phyloP scores from a whole-genome alignment of 345 rosid genomes.

The Capsella bursapastoris region DNA sequence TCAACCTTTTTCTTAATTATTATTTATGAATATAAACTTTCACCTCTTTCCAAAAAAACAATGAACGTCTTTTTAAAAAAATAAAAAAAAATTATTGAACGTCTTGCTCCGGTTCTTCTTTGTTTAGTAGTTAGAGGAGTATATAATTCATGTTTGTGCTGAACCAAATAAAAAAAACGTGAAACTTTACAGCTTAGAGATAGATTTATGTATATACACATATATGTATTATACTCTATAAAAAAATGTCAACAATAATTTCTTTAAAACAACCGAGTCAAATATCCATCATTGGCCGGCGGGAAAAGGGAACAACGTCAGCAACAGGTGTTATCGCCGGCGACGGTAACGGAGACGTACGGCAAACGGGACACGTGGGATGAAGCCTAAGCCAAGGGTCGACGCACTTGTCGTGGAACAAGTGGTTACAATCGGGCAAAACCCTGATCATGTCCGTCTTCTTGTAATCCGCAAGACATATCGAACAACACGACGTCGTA shows the following conservation, averaged over 20 bases:
- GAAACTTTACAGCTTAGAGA: conserved; percentile 31
- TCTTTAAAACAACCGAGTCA: conserved; percentile 22
- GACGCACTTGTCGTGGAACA: conserved; percentile 73
- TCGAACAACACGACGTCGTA: conserved; percentile 65
- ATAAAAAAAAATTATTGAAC: not conserved
- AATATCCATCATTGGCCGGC: conserved; percentile 12
- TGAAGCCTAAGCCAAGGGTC: conserved; percentile 81
- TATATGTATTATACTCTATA: not conserved
- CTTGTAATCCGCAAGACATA: conserved; percentile 86
- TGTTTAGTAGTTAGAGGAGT: not conserved
- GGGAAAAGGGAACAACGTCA: conserved; percentile 62
- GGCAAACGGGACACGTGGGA: conserved; percentile 74
- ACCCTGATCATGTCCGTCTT: conserved; percentile 55
- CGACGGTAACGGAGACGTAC: conserved; percentile 75
- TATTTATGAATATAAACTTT: not conserved
- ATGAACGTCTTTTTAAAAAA: not conserved
- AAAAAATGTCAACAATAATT: conserved; percentile 27
- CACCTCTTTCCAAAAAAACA: not conserved
- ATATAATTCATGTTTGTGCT: not conserved
- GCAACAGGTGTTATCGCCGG: conserved; percentile 70
- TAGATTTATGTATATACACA: not conserved
- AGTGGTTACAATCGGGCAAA: conserved; percentile 78
- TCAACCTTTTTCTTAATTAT: not conserved
- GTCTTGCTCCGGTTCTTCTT: not conserved
- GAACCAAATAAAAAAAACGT: conserved; percentile 19